Evolutionary conservation across 1,284 basidiomycete species (phyloP).

Genomic region (Cryptococcus hybrid): DNA sequence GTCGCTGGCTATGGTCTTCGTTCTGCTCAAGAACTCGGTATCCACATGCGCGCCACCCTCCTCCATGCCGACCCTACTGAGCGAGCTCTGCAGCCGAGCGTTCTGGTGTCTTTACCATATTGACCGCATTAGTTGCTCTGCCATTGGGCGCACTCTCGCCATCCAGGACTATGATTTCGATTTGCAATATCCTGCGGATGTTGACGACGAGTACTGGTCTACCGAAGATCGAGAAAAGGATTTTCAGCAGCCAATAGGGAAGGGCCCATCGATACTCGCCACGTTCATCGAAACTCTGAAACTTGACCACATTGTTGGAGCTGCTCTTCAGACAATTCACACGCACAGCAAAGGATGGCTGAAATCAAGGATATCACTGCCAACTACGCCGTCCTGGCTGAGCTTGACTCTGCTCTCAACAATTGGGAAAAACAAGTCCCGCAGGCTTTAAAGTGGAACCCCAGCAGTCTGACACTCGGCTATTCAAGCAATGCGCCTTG

Average conservation of each 20-base stretch:
- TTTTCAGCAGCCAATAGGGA: slow-evolving; percentile 59
- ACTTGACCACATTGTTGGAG: slow-evolving; percentile 68
- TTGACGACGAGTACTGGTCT: slow-evolving; percentile 83
- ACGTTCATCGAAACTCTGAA: slow-evolving; percentile 65
- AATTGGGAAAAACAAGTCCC: slow-evolving; percentile 75
- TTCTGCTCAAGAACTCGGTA: slow-evolving; percentile 55
- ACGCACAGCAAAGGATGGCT: slow-evolving; percentile 60
- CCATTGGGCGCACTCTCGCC: slow-evolving; percentile 73
- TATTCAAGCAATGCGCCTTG: slow-evolving; percentile 68
- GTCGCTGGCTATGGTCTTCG: slow-evolving; percentile 68
- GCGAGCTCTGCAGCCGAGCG: slow-evolving; percentile 66
- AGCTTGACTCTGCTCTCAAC: slow-evolving; percentile 66
- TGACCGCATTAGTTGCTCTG: slow-evolving; percentile 61
- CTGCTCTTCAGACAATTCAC: slow-evolving; percentile 70
- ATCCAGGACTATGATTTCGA: slow-evolving; percentile 85
- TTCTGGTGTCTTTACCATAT: slow-evolving; percentile 65
- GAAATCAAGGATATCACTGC: slow-evolving; percentile 59
- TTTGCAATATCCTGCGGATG: slow-evolving; percentile 70
- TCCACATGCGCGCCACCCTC: slow-evolving; percentile 43
- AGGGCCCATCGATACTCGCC: slow-evolving; percentile 53
- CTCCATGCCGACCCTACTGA: slow-evolving; percentile 48
- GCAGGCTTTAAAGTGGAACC: slow-evolving; percentile 70
- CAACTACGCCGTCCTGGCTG: slow-evolving; percentile 67
- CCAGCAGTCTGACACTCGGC: slow-evolving; percentile 58
- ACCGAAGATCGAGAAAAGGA: slow-evolving; percentile 53